Conservation (phyloP, 1,284 basidiomycete species). For the Neonothopanus nambi region DNA sequence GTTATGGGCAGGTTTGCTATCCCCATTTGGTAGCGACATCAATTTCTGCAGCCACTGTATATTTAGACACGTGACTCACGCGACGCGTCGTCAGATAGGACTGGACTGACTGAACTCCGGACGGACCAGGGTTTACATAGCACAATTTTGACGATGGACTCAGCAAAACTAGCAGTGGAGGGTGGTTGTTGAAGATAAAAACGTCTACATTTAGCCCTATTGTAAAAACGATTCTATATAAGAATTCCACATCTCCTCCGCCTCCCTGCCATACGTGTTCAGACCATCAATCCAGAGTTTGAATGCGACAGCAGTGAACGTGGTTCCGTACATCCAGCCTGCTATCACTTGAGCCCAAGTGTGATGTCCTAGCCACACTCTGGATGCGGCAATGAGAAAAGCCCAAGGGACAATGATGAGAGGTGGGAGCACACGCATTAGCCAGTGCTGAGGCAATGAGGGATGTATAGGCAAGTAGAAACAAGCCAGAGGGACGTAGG, state of each 20-base stretch:
- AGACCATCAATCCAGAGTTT: slow-evolving; percentile 50
- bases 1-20: too few species aligned
- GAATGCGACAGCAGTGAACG: slow-evolving; percentile 64
- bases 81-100: too few species aligned
- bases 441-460: slow-evolving; percentile 37
- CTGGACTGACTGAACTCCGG: too few species aligned
- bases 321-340: slow-evolving; percentile 62
- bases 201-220: too few species aligned
- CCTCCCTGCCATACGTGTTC: slow-evolving; percentile 30
- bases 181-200: too few species aligned
- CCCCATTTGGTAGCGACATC: too few species aligned
- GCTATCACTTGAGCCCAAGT: slow-evolving; percentile 72
- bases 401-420: slow-evolving; percentile 57
- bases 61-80: slow-evolving; percentile 7
- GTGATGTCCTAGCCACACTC: slow-evolving; percentile 83
- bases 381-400: slow-evolving; percentile 57
- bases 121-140: too few species aligned
- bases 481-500: slow-evolving; percentile 66
- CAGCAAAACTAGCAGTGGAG: too few species aligned
- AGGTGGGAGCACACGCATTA: slow-evolving; percentile 42
- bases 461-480: slow-evolving; percentile 51
- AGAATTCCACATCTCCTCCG: slow-evolving; percentile 24
- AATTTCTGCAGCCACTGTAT: too few species aligned
- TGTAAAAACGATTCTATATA: slow-evolving; percentile 9
- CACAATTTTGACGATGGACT: too few species aligned